Conservation (phyloP, 768 basidiomycete species). For the Amanita pallidorosea region DNA sequence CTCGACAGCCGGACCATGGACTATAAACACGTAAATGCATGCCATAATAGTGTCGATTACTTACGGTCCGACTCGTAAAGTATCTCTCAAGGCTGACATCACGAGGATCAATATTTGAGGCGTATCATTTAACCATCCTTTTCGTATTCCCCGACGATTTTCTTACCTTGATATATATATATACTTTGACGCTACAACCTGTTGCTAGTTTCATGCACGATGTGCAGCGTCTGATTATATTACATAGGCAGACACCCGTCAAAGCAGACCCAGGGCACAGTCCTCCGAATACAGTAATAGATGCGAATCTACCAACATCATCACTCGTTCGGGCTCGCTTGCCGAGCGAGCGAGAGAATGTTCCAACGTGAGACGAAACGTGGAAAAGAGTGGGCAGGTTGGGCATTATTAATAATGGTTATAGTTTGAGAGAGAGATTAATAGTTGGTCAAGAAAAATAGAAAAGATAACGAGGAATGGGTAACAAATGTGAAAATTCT, state of each 20-base stretch:
- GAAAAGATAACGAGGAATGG: neutral
- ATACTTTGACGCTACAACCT: too few species aligned
- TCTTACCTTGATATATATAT: too few species aligned
- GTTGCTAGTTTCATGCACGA: too few species aligned
- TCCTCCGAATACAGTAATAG: neutral
- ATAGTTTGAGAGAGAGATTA: neutral
- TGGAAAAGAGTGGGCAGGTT: too few species aligned
- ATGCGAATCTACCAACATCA: neutral
- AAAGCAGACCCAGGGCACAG: neutral
- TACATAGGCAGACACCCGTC: neutral
- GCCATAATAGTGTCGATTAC: slow-evolving; percentile 1
- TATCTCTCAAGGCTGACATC: neutral
- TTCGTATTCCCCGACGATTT: neutral
- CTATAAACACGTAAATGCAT: slow-evolving; percentile 5
- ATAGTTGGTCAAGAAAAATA: neutral
- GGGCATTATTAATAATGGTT: neutral
- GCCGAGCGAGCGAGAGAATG: neutral
- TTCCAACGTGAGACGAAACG: too few species aligned
- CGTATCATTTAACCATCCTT: neutral
- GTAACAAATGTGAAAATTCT: neutral
- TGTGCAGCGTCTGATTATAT: neutral
- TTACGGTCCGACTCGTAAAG: slow-evolving; percentile 1
- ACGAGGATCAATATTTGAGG: neutral
- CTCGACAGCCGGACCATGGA: neutral
- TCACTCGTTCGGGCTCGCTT: neutral